A percentile compares a stretch with the other conserved stretches of the same genome.
These are phyloP conservation scores for Rhizodiscina lignyota DNA, from an alignment of 495 filamentous ascomycete species.

Conservation along the genomic window DNA sequence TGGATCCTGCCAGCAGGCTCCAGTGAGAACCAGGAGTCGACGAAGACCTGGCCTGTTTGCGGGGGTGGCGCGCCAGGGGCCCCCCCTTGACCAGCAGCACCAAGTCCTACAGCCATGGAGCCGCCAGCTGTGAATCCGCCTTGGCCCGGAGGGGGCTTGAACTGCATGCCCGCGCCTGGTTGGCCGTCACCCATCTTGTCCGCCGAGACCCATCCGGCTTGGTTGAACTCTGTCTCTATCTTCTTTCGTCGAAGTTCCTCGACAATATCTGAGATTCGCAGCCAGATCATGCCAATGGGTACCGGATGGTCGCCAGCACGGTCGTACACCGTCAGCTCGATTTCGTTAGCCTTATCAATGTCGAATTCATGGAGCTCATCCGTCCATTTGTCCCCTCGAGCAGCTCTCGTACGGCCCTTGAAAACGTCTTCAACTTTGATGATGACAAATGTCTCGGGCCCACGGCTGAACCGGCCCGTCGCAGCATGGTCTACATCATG, in stretches of 20 bases:
- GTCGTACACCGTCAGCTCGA: constrained; percentile 95
- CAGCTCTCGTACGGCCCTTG: constrained; percentile 73
- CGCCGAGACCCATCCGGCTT: constrained; percentile 88
- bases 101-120: no score
- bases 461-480: constrained; percentile 67
- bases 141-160: constrained; percentile 24
- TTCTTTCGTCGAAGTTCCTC: constrained; percentile 96
- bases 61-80: constrained; percentile 20
- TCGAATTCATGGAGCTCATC: constrained; percentile 79
- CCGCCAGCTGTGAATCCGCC: constrained; percentile 13
- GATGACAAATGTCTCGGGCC: constrained; percentile 86
- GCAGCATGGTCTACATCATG: constrained; percentile 91
- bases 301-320: constrained; percentile 77
- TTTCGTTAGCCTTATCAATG: constrained; percentile 96
- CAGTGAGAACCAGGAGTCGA: constrained; percentile 93
- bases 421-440: constrained; percentile 92
- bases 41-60: constrained; percentile 41
- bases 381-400: constrained; percentile 77
- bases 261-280: constrained; percentile 89
- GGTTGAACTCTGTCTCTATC: constrained; percentile 84
- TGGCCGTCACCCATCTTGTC: constrained; percentile 65
- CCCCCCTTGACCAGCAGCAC: constrained; percentile 9
- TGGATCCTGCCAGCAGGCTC: constrained; percentile 86
- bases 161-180: constrained; percentile 21
- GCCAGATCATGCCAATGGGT: constrained; percentile 90